These are phyloP conservation scores for Plenodomus biglobosus DNA, from an alignment of 2,329 filamentous ascomycete species.

Conservation along the genomic window DNA sequence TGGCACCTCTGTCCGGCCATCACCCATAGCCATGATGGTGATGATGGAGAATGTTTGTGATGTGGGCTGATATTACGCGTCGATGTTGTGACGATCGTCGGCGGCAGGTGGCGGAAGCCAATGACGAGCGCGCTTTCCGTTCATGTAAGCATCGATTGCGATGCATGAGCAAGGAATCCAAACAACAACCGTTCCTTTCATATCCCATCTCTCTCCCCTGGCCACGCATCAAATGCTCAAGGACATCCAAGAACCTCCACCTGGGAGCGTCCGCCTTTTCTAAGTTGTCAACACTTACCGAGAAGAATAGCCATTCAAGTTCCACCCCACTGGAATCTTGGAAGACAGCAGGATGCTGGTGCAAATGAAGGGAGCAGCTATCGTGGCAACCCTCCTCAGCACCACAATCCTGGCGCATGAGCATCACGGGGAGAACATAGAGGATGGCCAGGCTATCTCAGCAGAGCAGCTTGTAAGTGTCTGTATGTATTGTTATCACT, in stretches of 20 bases:
- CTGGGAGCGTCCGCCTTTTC: slow-evolving; percentile 12
- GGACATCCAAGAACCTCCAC: slow-evolving; percentile 18
- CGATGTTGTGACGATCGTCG: slow-evolving; percentile 9
- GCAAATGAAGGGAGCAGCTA: slow-evolving; percentile 15
- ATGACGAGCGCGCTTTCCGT: slow-evolving; percentile 20
- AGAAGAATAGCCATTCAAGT: too few relatives aligned
- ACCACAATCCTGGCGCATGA: slow-evolving; percentile 41
- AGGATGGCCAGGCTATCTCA: slow-evolving; percentile 43
- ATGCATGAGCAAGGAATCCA: slow-evolving; percentile 22
- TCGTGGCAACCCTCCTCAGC: slow-evolving; percentile 29
- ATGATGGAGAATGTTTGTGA: slow-evolving; percentile 2
- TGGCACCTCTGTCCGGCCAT: slow-evolving; percentile 27
- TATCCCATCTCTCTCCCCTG: not conserved
- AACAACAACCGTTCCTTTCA: slow-evolving; percentile 4
- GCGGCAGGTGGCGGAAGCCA: slow-evolving; percentile 19
- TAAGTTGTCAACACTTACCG: too few relatives aligned
- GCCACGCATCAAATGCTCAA: slow-evolving; percentile 7
- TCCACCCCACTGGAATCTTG: too few relatives aligned
- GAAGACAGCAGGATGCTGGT: slow-evolving; percentile 14
- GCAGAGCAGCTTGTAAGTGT: slow-evolving; percentile 40
- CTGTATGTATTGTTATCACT: not conserved
- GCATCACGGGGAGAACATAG: slow-evolving; percentile 45
- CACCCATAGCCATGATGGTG: slow-evolving; percentile 27
- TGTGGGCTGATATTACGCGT: not conserved
- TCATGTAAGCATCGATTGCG: slow-evolving; percentile 32